Evolutionary conservation across 768 basidiomycete species (phyloP).

Genomic region (Kwoniella sp.): DNA sequence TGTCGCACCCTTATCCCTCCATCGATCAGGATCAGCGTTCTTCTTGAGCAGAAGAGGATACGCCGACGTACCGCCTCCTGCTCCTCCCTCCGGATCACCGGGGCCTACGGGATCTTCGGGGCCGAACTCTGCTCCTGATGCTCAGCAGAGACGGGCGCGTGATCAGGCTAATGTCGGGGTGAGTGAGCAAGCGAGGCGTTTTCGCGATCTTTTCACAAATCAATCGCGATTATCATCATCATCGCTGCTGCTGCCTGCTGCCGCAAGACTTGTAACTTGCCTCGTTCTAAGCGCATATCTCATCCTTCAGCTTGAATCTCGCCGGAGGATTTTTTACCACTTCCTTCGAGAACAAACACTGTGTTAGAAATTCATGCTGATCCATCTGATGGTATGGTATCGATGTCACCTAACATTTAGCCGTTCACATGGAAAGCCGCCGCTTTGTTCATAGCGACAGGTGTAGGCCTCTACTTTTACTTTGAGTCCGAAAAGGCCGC

Average conservation of each 20-base stretch:
- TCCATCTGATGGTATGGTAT: too few relatives aligned
- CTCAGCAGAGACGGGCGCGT: slow-evolving; percentile 20
- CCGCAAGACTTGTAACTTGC: too few relatives aligned
- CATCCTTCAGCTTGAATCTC: too few relatives aligned
- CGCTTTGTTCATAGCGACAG: slow-evolving; percentile 77
- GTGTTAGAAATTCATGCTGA: too few relatives aligned
- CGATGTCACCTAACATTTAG: too few relatives aligned
- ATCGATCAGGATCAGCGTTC: neutral
- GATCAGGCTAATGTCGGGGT: slow-evolving; percentile 48
- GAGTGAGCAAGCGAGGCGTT: slow-evolving; percentile 22
- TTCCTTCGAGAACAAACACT: too few relatives aligned
- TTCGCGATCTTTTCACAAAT: too few relatives aligned
- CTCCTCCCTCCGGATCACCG: neutral
- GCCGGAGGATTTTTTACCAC: too few relatives aligned
- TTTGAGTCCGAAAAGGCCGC: slow-evolving; percentile 84
- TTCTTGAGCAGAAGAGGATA: slow-evolving; percentile 15
- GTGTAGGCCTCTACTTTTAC: slow-evolving; percentile 79
- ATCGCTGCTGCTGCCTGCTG: too few relatives aligned
- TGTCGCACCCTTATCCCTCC: neutral
- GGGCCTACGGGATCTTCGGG: neutral
- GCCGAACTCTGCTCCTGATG: slow-evolving; percentile 1
- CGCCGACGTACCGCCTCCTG: slow-evolving; percentile 8
- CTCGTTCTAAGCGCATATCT: too few relatives aligned
- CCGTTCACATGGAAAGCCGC: slow-evolving; percentile 90
- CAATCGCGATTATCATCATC: too few relatives aligned